Evolutionary conservation across 2,329 filamentous ascomycete species (phyloP), one percentile per base, ranked within the genome.

Genomic region (Arthrobotrys megalospora): DNA sequence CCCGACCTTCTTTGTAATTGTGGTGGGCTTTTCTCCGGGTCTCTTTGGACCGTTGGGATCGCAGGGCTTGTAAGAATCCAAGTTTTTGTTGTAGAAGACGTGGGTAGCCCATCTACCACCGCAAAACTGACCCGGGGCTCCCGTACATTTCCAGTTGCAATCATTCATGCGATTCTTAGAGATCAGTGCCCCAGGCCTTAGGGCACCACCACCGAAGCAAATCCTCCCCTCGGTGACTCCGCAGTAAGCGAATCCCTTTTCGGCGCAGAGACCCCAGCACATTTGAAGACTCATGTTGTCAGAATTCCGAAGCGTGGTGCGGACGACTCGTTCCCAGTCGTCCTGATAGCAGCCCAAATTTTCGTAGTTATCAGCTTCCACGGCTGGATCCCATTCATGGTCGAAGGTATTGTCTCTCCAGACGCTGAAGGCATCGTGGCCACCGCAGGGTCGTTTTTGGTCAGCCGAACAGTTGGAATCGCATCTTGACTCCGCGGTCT

Each of bases 1-100:
- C n/a, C n/a, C n/a, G n/a, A n/a, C 24, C 24, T 28, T 28, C 24
- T 28, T 5, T 5, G 24, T 28, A 28, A 28, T 5, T 28, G 24
- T 28, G 24, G 24, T 28, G 24, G 24, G 5, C 24, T 28, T 28
- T 28, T 28, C 5, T 2, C 24, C 24, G 24, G 24, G 24, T 5
- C 5, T 28, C 24, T 28, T 28, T 28, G 24, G 24, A 5, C 24
- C 24, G 24, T 28, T 28, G 24, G 24, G 24, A 28, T 28, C 52
- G 28, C 52, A 58, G 6, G n/a, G 8, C 32, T 58, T 6, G 11
- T 58, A 19, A 3, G 52, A 34, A 58, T 58, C 52, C 24, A 58
- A n/a, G n/a, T 58, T 36, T 19, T 38, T 28, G n/a, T 58, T 58
- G 32, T 58, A 58, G 52, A 8, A 58, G 28, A 58, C 28, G 4